These are phyloP conservation scores for Hypoxylon crocopeplum DNA, from an alignment of 495 filamentous ascomycete species.

Conservation along the genomic window DNA sequence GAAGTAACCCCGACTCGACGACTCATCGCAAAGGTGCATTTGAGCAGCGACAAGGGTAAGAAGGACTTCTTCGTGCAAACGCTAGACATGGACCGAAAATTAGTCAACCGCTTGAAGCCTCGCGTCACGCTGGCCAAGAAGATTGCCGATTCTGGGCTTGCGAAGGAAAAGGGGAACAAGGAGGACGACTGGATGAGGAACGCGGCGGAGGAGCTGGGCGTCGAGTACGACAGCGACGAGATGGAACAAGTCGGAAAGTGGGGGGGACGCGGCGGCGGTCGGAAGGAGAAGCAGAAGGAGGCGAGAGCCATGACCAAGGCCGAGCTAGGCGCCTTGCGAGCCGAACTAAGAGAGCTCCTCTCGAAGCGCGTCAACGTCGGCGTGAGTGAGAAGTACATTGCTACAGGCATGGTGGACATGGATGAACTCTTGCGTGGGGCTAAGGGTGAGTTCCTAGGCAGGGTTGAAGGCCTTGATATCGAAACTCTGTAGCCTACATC, in stretches of 20 bases:
- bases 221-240: conserved; percentile 91
- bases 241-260: conserved; percentile 68
- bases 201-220: conserved; percentile 91
- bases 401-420: conserved; percentile 79
- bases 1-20: conserved; percentile 84
- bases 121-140: conserved; percentile 79
- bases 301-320: conserved; percentile 70
- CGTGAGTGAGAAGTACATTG: conserved; percentile 89
- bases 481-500: conserved; percentile 38
- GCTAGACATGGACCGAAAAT: conserved; percentile 80
- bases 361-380: conserved; percentile 84
- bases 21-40: conserved; percentile 86
- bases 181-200: conserved; percentile 84
- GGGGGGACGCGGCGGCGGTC: conserved; percentile 69
- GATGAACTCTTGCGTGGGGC: conserved; percentile 73
- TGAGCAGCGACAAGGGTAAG: conserved; percentile 45
- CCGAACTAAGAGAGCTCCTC: conserved; percentile 70
- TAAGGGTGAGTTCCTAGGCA: conserved; percentile 53
- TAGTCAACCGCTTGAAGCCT: conserved; percentile 76
- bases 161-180: conserved; percentile 82
- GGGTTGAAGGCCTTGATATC: conserved; percentile 49
- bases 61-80: conserved; percentile 69
- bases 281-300: conserved; percentile 77
- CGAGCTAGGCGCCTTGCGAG: conserved; percentile 68
- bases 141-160: conserved; percentile 80